Conservation (phyloP, 202 grass and related monocot genomes). For the Eragrostis tef region DNA sequence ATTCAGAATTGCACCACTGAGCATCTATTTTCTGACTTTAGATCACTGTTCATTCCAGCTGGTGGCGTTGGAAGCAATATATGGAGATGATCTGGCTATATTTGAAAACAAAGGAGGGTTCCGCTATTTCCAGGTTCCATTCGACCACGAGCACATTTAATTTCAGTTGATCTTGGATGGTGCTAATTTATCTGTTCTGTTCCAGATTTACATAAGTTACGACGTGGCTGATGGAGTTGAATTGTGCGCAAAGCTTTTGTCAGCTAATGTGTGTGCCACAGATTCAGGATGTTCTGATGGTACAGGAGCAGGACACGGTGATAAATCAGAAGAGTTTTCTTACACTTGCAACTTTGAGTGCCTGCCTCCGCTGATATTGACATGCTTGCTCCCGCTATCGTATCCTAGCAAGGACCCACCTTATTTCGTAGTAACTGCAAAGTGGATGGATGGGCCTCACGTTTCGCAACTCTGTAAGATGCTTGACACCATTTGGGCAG, state of each 20-base stretch:
- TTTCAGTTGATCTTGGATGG: background rate
- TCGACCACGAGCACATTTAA: background rate
- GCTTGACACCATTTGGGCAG: conserved; percentile 65
- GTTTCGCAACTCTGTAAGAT: conserved; percentile 63
- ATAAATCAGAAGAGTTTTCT: conserved; percentile 41
- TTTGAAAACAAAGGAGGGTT: conserved; percentile 56
- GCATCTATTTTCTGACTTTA: background rate
- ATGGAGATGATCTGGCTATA: conserved; percentile 54
- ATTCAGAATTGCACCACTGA: background rate
- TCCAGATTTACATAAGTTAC: background rate
- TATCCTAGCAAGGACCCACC: conserved; percentile 70
- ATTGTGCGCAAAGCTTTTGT: background rate
- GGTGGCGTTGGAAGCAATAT: conserved; percentile 73
- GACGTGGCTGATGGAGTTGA: background rate
- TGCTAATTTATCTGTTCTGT: background rate
- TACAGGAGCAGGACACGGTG: background rate
- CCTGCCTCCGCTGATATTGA: conserved; percentile 62
- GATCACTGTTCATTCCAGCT: conserved; percentile 44
- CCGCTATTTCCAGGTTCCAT: conserved; percentile 65
- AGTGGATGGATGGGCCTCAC: conserved; percentile 60
- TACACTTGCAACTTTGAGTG: conserved; percentile 58
- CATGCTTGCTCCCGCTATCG: conserved; percentile 59
- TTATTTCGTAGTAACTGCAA: conserved; percentile 56
- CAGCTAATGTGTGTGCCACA: conserved; percentile 19
- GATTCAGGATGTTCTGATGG: conserved; percentile 6